A percentile compares a stretch with the other conserved stretches of the same genome.
Conservation (phyloP, 805 yeast species). For the Candida anglica region DNA sequence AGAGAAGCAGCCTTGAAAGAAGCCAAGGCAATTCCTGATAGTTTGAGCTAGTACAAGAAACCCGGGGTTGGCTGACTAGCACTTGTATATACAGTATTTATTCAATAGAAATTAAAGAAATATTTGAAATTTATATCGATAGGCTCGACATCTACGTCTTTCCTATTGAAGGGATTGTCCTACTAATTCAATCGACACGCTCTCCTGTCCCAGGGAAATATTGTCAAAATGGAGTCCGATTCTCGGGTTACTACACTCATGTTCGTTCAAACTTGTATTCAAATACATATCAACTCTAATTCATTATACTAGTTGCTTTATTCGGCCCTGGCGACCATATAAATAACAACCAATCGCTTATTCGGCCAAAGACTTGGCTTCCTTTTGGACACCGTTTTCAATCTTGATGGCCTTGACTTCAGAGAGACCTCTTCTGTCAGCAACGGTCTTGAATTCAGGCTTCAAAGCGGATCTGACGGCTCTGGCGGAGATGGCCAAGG, state of each 20-base stretch:
- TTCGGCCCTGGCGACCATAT: no score
- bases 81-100: constrained; percentile 5
- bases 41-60: constrained; percentile 1
- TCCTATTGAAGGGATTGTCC: no score
- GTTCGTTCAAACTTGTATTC: no score
- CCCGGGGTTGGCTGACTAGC: no score
- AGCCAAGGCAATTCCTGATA: constrained; percentile 1
- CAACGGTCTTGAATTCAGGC: constrained; percentile 73
- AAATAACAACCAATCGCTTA: no score
- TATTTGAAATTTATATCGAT: not conserved
- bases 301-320: no score
- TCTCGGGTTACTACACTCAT: no score
- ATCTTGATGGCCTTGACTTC: constrained; percentile 73
- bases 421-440: constrained; percentile 65
- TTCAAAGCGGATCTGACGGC: constrained; percentile 85
- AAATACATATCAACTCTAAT: no score
- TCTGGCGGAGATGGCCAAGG: constrained; percentile 86
- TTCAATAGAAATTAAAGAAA: not conserved
- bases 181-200: no score
- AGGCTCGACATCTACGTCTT: no score
- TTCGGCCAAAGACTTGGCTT: constrained; percentile 34
- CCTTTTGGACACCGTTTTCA: constrained; percentile 60
- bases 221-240: no score
- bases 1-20: constrained; percentile 2
- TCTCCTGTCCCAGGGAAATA: no score